These are phyloP conservation scores for Termitomyces sp. DNA, from an alignment of 768 basidiomycete species.

Conservation along the genomic window DNA sequence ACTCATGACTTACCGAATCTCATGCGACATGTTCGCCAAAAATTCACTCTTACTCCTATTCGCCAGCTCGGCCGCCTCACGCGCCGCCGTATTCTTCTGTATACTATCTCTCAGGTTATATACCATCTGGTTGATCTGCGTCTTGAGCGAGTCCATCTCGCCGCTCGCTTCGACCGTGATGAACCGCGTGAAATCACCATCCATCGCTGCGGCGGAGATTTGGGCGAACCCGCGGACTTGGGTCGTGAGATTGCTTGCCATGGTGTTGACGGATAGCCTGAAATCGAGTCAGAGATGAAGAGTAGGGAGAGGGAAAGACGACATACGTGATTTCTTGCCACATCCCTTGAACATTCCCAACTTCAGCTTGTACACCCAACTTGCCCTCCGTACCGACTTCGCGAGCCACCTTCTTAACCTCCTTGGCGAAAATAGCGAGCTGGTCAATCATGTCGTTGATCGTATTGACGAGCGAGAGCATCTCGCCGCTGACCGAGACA, in stretches of 20 bases:
- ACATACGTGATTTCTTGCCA: constrained; percentile 98
- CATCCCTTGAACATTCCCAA: constrained; percentile 94
- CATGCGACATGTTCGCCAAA: constrained; percentile 98
- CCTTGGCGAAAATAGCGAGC: constrained; percentile 51
- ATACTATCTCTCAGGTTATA: constrained; percentile 95
- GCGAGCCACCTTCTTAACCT: constrained; percentile 90
- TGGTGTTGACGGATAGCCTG: constrained; percentile 94
- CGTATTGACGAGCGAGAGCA: constrained; percentile 92
- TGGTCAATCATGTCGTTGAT: constrained; percentile 86
- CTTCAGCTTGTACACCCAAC: constrained; percentile 94
- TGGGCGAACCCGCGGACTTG: constrained; percentile 99
- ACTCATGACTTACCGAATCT: constrained; percentile 67
- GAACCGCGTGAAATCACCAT: constrained; percentile 97
- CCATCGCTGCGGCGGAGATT: constrained; percentile 97
- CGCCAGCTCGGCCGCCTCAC: constrained; percentile 97
- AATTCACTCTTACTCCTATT: constrained; percentile 97
- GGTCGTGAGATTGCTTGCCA: constrained; percentile 95
- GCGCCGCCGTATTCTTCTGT: constrained; percentile 97
- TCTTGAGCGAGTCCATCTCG: constrained; percentile 99
- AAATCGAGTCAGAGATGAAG: not conserved
- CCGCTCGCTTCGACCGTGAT: constrained; percentile 98
- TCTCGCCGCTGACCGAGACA: constrained; percentile 92
- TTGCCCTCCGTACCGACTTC: constrained; percentile 99
- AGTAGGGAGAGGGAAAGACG: not conserved
- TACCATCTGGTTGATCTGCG: constrained; percentile 99